A percentile compares a stretch with the other conserved stretches of the same genome.
phyloP scores from a whole-genome alignment of 2,329 filamentous ascomycete species.

The Leptographium lundbergii region DNA sequence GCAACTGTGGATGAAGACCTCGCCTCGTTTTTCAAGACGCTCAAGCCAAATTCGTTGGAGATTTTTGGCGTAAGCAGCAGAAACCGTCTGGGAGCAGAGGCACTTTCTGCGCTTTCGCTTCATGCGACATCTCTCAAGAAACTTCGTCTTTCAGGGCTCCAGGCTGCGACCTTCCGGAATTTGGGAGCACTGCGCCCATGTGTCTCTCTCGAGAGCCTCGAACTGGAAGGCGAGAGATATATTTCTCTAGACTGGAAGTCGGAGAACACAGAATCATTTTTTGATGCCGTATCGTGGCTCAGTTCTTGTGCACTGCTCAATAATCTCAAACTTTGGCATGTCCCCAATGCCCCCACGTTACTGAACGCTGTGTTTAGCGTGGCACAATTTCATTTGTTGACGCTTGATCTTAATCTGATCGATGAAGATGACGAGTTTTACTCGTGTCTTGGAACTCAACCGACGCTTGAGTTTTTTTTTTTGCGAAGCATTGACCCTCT shows the following conservation, averaged over 20 bases:
- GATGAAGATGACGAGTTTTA: slow-evolving; percentile 40
- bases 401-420: slow-evolving; percentile 33
- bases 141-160: slow-evolving; percentile 20
- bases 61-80: slow-evolving; percentile 45
- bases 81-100: slow-evolving; percentile 39
- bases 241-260: slow-evolving; percentile 12
- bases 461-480: slow-evolving; percentile 23
- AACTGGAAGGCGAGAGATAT: slow-evolving; percentile 18
- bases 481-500: slow-evolving; percentile 12
- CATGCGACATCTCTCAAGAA: slow-evolving; percentile 23
- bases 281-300: slow-evolving; percentile 20
- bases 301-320: slow-evolving; percentile 30
- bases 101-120: slow-evolving; percentile 39
- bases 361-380: slow-evolving; percentile 30
- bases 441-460: slow-evolving; percentile 35
- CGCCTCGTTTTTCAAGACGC: slow-evolving; percentile 41
- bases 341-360: slow-evolving; percentile 39
- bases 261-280: slow-evolving; percentile 14
- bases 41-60: slow-evolving; percentile 43
- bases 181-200: slow-evolving; percentile 21
- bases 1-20: slow-evolving; percentile 43
- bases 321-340: slow-evolving; percentile 34
- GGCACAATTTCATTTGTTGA: slow-evolving; percentile 30
- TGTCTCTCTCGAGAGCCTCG: slow-evolving; percentile 20
- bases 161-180: slow-evolving; percentile 15